Conservation (phyloP, 306 rosid genomes). For the Casuarina glauca region DNA sequence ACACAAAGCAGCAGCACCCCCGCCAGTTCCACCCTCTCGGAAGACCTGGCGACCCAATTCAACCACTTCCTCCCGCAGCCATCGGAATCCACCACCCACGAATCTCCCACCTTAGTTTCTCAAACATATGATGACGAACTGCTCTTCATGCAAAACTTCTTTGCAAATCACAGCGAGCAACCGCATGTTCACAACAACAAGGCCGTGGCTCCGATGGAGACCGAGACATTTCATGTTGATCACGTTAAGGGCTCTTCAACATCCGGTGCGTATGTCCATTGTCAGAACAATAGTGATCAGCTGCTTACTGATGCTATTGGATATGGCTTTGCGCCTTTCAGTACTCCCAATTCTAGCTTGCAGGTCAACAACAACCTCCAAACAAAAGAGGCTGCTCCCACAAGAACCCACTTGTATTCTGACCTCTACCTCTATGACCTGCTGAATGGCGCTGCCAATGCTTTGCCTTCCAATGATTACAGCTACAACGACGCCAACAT, state of each 20-base stretch:
- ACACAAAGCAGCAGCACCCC: slow-evolving; percentile 1
- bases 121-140: slow-evolving; percentile 56
- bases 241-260: slow-evolving; percentile 2
- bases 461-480: slow-evolving; percentile 23
- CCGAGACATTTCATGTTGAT: neutral
- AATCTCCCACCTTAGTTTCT: slow-evolving; percentile 26
- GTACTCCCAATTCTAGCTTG: neutral
- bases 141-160: slow-evolving; percentile 62
- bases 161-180: slow-evolving; percentile 19
- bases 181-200: neutral
- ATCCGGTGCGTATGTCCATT: neutral
- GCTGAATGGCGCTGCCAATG: slow-evolving; percentile 45
- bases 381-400: neutral
- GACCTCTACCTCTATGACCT: slow-evolving; percentile 57
- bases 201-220: neutral
- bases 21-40: slow-evolving; percentile 11
- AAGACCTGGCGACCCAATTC: slow-evolving; percentile 25
- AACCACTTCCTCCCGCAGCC: slow-evolving; percentile 26
- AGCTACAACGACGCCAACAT: slow-evolving; percentile 23
- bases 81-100: slow-evolving; percentile 34
- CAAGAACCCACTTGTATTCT: slow-evolving; percentile 30
- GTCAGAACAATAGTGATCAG: slow-evolving; percentile 21
- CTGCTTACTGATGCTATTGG: slow-evolving; percentile 9
- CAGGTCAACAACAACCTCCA: neutral
- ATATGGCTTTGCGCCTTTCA: slow-evolving; percentile 12